Evolutionary conservation across 768 basidiomycete genomes (phyloP).

Genomic region (Kwoniella pini): DNA sequence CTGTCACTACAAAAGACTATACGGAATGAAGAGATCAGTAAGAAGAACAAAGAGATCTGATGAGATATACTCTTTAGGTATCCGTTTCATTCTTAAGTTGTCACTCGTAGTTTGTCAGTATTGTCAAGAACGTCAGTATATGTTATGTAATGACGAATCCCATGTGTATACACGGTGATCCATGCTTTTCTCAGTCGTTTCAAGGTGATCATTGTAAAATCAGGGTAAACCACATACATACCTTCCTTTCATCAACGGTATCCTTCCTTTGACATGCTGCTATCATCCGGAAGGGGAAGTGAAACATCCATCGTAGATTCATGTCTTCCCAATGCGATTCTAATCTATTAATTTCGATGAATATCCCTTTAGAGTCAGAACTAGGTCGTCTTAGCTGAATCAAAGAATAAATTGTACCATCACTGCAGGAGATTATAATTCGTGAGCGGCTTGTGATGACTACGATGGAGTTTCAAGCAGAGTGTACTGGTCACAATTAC

Average conservation of each 20-base stretch:
- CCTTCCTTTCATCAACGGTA: background rate
- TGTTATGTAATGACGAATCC: background rate
- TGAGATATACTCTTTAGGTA: too few species aligned
- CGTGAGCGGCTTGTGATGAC: too few species aligned
- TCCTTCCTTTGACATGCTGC: background rate
- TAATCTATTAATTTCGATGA: too few species aligned
- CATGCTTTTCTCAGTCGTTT: background rate
- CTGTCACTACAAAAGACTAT: too few species aligned
- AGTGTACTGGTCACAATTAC: too few species aligned
- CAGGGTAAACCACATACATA: conserved; percentile 5
- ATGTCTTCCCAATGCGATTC: background rate
- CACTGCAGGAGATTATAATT: too few species aligned
- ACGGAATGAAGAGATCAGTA: too few species aligned
- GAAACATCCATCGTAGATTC: background rate
- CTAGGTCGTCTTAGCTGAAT: too few species aligned
- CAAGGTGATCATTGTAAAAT: background rate
- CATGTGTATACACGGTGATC: conserved; percentile 5
- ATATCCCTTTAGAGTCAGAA: too few species aligned
- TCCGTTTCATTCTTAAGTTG: background rate
- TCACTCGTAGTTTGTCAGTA: background rate
- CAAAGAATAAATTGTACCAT: too few species aligned
- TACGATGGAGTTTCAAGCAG: too few species aligned
- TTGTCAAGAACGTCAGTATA: background rate
- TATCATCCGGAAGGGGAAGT: conserved; percentile 10
- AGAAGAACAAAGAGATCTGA: too few species aligned